phyloP scores from a whole-genome alignment of 768 basidiomycete genomes.

The Leucosporidium yakuticum region DNA sequence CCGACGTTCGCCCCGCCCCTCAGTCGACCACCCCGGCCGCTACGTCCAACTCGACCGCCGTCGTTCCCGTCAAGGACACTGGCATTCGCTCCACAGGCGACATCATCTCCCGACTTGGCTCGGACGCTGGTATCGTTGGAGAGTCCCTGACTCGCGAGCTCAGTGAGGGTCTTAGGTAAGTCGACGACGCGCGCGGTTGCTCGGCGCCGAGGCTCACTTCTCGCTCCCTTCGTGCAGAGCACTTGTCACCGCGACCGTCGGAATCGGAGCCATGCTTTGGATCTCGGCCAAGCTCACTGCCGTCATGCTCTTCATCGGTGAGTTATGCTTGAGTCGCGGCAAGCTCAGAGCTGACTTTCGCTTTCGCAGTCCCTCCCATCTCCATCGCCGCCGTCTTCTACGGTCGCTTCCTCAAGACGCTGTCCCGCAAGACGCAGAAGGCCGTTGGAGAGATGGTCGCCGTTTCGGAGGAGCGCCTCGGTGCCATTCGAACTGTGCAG shows the following conservation, averaged over 20 bases:
- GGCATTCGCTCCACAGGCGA: slow-evolving; percentile 68
- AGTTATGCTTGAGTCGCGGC: not conserved
- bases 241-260: slow-evolving; percentile 86
- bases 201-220: slow-evolving; percentile 4
- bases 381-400: slow-evolving; percentile 71
- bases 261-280: slow-evolving; percentile 96
- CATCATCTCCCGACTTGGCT: slow-evolving; percentile 80
- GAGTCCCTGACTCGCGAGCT: slow-evolving; percentile 49
- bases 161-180: slow-evolving; percentile 47
- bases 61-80: slow-evolving; percentile 16
- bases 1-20: not conserved
- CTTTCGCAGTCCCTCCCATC: slow-evolving; percentile 77
- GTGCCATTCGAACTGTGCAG: slow-evolving; percentile 80
- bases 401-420: slow-evolving; percentile 84
- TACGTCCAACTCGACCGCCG: not conserved
- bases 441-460: slow-evolving; percentile 69
- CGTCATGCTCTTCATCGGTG: slow-evolving; percentile 84
- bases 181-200: not conserved
- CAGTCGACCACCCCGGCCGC: not conserved
- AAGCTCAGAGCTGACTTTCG: slow-evolving; percentile 58
- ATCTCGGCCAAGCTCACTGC: slow-evolving; percentile 67
- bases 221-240: slow-evolving; percentile 53
- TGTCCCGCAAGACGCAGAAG: slow-evolving; percentile 87
- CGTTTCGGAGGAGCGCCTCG: slow-evolving; percentile 84
- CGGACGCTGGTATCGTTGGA: slow-evolving; percentile 87